phyloP scores from a whole-genome alignment of 345 rosid genomes.

The Eutrema japonicum region DNA sequence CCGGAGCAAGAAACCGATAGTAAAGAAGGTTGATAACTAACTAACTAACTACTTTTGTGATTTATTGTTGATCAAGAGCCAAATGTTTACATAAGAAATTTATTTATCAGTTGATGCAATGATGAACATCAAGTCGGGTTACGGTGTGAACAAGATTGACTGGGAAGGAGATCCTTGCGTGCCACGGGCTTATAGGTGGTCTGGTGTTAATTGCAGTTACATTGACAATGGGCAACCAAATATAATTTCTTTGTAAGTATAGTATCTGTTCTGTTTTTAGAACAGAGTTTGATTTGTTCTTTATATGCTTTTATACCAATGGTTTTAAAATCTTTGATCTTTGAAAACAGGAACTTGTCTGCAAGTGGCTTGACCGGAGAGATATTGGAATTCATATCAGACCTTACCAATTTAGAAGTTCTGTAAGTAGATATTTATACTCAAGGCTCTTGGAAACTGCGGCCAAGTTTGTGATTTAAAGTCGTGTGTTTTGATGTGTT shows the following conservation, averaged over 20 bases:
- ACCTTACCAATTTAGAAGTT: constrained; percentile 50
- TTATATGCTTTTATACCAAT: background rate
- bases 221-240: constrained; percentile 36
- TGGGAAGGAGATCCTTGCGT: constrained; percentile 66
- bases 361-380: constrained; percentile 53
- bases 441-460: background rate
- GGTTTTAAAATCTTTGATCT: background rate
- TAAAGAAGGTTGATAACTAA: constrained; percentile 46
- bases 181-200: constrained; percentile 46
- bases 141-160: constrained; percentile 43
- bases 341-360: constrained; percentile 44
- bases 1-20: constrained; percentile 41
- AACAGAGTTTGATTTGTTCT: background rate
- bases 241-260: constrained; percentile 55
- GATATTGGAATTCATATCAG: constrained; percentile 43
- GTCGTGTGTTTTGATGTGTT: background rate
- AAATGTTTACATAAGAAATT: background rate
- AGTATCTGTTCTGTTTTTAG: background rate
- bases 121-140: constrained; percentile 45
- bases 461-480: background rate
- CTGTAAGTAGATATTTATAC: constrained; percentile 48
- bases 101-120: constrained; percentile 53
- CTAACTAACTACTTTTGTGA: constrained; percentile 24
- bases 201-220: constrained; percentile 51
- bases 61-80: constrained; percentile 12